Conservation (phyloP, 2,329 filamentous ascomycete species). For the Trichoderma koningii region DNA sequence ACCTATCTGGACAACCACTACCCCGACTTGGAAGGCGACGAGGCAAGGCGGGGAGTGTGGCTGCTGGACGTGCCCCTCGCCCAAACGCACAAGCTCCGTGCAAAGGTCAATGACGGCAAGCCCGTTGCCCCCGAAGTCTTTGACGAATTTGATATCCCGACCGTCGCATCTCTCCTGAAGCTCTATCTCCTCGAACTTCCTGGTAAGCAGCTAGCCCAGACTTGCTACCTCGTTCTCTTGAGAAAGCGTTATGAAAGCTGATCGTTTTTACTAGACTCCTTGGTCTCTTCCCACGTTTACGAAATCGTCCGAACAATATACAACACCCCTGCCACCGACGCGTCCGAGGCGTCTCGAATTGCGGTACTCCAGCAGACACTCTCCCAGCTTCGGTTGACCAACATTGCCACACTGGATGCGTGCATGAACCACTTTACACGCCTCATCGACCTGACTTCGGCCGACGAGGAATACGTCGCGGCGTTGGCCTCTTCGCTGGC, state of each 20-base stretch:
- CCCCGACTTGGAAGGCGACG: conserved; percentile 94
- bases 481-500: conserved; percentile 74
- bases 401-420: conserved; percentile 97
- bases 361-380: conserved; percentile 94
- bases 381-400: conserved; percentile 89
- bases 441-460: conserved; percentile 93
- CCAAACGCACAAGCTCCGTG: conserved; percentile 81
- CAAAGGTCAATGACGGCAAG: conserved; percentile 84
- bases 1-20: conserved; percentile 97
- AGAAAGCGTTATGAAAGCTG: neutral
- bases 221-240: neutral
- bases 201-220: conserved; percentile 56
- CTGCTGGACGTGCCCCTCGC: conserved; percentile 85
- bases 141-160: conserved; percentile 88
- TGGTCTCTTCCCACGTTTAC: conserved; percentile 97
- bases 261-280: conserved; percentile 67
- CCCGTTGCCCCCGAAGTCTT: conserved; percentile 73
- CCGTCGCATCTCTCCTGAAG: conserved; percentile 89
- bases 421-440: conserved; percentile 98
- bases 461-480: conserved; percentile 81
- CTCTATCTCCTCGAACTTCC: conserved; percentile 93
- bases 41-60: conserved; percentile 90
- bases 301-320: conserved; percentile 99
- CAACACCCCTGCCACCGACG: conserved; percentile 74
- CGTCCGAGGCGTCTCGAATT: conserved; percentile 75